Base-by-base conservation (phyloP, 2,329 filamentous ascomycete species). In the Calycina herbarum region DNA sequence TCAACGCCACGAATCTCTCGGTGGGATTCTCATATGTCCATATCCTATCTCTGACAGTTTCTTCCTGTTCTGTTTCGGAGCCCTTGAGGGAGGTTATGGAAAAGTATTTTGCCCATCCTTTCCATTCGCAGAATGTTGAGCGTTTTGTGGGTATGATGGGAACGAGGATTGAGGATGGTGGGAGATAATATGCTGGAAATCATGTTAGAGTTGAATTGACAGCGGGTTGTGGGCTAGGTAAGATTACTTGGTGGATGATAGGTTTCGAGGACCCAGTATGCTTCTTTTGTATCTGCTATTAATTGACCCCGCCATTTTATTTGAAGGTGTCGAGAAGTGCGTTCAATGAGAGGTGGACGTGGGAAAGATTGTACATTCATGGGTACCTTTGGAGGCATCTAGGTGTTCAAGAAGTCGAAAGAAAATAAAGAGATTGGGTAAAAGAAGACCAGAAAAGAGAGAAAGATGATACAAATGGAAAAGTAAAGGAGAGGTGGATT, bases 21-120 rank as follows among this genome's bases (percentile, higher is more conserved):
- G 82, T 85, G 3, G 86, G 86, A 54, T 76, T 73, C 64, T 85
- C 82, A 71, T 88, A 89, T 4, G 81, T 83, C 86, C 86, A 89
- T 38, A 86, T 82, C 24, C 85, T 79, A 71, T 85, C 81, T 62
- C 77, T 74, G 7, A 88, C 78, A 1, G 76, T 76, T 51, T 78
- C 72, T 45, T 57, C 29, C 29, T 62, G 20, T 20, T 51, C 40
- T 4, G 33, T 10, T 64, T 65, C 57, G n/a, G 61, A 38, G 15
- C 59, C 2, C 56, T 67, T 38, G 35, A 72, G 54, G 74, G 73
- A 54, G 74, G 76, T 76, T 57, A 85, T 75, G 64, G 80, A 77
- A 76, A 85, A 86, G 73, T 89, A 88, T 1, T 83, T 86, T 11
- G 86, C 86, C 33, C 75, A 74, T 51, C 86, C 86, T 74, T 88